Evolutionary conservation across 805 yeast genomes (phyloP), one percentile per base, ranked within the genome.

Genomic region (Metschnikowia lachancei): DNA sequence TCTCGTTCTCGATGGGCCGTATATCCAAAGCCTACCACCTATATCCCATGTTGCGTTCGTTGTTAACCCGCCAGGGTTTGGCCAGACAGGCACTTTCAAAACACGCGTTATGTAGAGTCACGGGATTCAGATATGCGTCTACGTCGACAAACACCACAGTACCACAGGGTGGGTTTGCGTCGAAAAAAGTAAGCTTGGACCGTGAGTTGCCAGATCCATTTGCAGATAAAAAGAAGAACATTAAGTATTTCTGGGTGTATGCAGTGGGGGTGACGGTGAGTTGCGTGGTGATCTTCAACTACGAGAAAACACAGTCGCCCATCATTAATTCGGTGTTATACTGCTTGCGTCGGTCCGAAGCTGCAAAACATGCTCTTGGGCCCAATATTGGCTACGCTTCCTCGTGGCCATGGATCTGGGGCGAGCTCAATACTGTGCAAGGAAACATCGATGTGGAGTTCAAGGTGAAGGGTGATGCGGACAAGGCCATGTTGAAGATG

Each of bases 291-390:
- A 87, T 92, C 58, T 84, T 92, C 77, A 91, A 94, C 72, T 91
- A 92, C 67, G 99, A 94, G 64, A 91, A 90, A 63, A 82, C 90
- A 16, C 82, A 86, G 37, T 87, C 96, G 12, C 97, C 98, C 1
- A 78, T 92, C 49, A 85, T 92, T 57, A 79, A 85, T 34, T 91
- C 96, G 6, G 85, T 96, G 3, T 70, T 94, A 63, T 90, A 88
- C 65, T 85, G 88, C 52, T 68, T 92, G 56, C 80, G 99, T 61
- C 76, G 97, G 60, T 84, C 92, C 1, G 73, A 76, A 9, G 51
- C 67, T 36, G 90, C 90, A 10, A 74, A 80, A 45, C 79, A 77
- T 19, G 60, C 69, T 2, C 69, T 92, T 39, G 98, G 98, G 16
- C 79, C 77, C 39, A 82, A 86, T 58, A 86, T 92, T 52, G 81